Base-by-base conservation (phyloP, 2,329 filamentous ascomycete genomes). In the Escovopsis sp. region DNA sequence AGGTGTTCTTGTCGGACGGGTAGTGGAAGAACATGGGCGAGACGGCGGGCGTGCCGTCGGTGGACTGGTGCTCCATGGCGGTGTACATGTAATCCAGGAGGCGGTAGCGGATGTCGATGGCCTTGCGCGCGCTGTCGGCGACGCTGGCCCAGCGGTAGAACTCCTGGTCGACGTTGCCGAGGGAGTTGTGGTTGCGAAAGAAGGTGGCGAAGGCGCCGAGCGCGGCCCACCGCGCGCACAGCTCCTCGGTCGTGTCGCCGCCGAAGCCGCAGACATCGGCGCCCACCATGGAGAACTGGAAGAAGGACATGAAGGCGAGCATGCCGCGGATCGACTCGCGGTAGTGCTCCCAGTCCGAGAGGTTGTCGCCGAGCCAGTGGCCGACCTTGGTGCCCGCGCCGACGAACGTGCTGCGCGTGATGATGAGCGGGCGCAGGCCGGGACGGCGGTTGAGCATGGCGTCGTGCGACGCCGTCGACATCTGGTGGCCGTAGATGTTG, bases 81-180 rank as follows among this genome's bases (percentile, higher is more conserved):
- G 81, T 86, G 62, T 88, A 87, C 40, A 83, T 65, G 57, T 87
- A 87, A 48, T 86, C 81, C n/a, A 88, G 63, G n/a, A 87, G 62
- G 23, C 70, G 66, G 58, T 87, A 87, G n/a, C 82, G 70, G 33
- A 76, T 74, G 21, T 68, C 68, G 45, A 87, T 84, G 14, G 75
- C 78, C 39, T 72, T 76, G 37, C 67, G 68, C 0, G 79, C 79
- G 0, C 78, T 76, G 8, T 66, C 57, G 0, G 78, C 63, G 5
- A 82, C 78, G 2, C 61, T 55, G 0, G 63, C 57, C 76, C 78
- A 86, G 31, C 62, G 68, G 54, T 86, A 88, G 27, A 79, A 79
- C 49, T 82, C 77, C 43, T 82, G 77, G 3, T 54, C 32, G 6
- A 41, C 31, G n/a, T 54, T 50, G 12, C 62, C 51, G 19, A 56